Percentiles rank a stretch among this genome's conserved stretches.
These are phyloP conservation scores for Knufia petricola DNA, from an alignment of 2,329 filamentous ascomycete species.

Conservation along the genomic window DNA sequence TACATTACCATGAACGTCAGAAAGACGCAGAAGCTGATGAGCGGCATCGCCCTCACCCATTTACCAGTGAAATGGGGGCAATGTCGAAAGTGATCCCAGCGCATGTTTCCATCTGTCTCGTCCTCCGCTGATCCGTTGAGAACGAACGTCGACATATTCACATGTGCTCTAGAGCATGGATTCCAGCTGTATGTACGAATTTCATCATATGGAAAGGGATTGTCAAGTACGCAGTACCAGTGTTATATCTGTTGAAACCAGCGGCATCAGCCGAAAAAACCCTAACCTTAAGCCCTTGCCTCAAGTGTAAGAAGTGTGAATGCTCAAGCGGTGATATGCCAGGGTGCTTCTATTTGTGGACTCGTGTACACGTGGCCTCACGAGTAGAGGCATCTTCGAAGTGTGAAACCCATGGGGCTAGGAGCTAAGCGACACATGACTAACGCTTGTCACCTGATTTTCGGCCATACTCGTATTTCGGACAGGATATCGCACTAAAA, in stretches of 20 bases:
- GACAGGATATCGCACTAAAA: no score
- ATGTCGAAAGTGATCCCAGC: not conserved
- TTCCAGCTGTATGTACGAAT: not conserved
- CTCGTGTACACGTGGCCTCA: no score
- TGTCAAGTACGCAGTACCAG: not conserved
- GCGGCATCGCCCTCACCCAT: not conserved
- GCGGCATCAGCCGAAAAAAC: not conserved
- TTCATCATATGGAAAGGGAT: not conserved
- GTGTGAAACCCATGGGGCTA: no score
- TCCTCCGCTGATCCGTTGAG: not conserved
- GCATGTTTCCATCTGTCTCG: not conserved
- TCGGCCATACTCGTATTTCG: no score
- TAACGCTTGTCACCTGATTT: no score
- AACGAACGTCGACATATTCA: not conserved
- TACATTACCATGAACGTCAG: slow-evolving; percentile 1
- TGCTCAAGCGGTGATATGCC: no score
- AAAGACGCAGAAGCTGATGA: not conserved
- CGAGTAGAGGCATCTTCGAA: no score
- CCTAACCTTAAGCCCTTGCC: no score
- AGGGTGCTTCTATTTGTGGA: no score
- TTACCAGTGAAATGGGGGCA: slow-evolving; percentile 1
- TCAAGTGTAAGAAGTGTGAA: no score
- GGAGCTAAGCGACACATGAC: no score
- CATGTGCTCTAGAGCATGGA: not conserved
- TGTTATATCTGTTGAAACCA: not conserved